Conservation (phyloP, 768 basidiomycete species). For the Tulasnella sp. region DNA sequence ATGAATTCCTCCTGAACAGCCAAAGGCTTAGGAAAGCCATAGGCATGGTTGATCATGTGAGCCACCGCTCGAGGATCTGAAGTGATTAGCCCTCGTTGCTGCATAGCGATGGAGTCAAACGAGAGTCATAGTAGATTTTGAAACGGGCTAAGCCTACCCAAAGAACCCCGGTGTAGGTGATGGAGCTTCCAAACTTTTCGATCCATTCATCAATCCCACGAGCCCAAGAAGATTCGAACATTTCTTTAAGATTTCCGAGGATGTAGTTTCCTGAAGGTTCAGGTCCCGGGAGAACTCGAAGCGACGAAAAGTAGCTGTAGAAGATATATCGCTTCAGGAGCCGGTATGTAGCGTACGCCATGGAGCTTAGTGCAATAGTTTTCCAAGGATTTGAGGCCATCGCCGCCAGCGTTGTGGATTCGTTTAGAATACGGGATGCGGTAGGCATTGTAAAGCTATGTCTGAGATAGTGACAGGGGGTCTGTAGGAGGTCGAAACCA, state of each 20-base stretch:
- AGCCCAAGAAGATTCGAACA: not conserved
- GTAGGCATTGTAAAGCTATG: not conserved
- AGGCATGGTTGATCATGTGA: conserved; percentile 12
- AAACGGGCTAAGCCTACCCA: not conserved
- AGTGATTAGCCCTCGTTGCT: conserved; percentile 8
- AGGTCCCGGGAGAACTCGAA: not conserved
- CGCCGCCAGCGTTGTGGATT: not conserved
- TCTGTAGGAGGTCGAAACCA: not conserved
- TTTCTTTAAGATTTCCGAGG: not conserved
- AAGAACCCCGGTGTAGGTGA: conserved; percentile 41
- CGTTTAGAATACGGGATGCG: not conserved
- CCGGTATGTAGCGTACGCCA: not conserved
- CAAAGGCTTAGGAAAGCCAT: conserved; percentile 16
- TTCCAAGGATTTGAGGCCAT: not conserved
- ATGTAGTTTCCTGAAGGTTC: not conserved
- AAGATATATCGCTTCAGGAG: not conserved
- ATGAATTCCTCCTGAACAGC: not conserved
- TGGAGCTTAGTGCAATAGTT: not conserved
- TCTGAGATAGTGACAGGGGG: not conserved
- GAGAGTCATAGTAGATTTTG: too few relatives aligned
- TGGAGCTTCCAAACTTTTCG: conserved; percentile 40
- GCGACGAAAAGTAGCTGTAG: not conserved
- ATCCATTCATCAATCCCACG: conserved; percentile 43
- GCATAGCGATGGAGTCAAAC: too few relatives aligned
- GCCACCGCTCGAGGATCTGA: conserved; percentile 16